Base-by-base conservation (phyloP, 164 flowering plant species). In the Aristolochia contorta region DNA sequence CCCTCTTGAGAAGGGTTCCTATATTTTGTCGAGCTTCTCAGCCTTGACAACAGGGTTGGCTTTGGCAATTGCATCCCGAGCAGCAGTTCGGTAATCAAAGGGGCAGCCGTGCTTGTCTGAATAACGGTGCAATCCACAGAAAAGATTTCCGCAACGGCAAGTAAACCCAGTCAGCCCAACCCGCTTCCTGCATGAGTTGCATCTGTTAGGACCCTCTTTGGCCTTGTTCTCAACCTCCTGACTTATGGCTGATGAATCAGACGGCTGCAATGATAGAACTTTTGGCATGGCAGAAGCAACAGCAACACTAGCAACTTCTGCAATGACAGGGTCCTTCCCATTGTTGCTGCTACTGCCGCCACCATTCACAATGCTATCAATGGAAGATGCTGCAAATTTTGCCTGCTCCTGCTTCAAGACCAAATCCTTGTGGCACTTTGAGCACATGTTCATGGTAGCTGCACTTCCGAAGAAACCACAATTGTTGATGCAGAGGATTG, bases 381-480 rank as follows among this genome's bases (percentile, higher is more conserved):
- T 67, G 15, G 84, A 81, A 20, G 84, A 72, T 7, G 82, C 84
- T 2, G 81, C 82, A 54, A 81, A 74, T 58, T 77, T 68, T 53
- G 72, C 75, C 41, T 77, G 81, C 46, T 81, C 80, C 69, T 77
- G 75, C 71, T 79, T 81, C 59, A 72, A 47, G 16, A 75, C 60
- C 69, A 72, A 50, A 58, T 79, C 85, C 67, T 76, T 79, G 70
- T 81, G 78, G 66, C 85, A 81, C 61, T 77, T 81, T 62, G 85
- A 81, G 58, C 85, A 81, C 83, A 81, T 79, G 47, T 79, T 77
- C 83, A 74, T 77, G 24, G 85, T 81, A 41, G 83, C 78, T 18
- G 81, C 77, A 72, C 78, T 79, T 9, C 85, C 85, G 56, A 79
- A 81, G 74, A 81, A 81, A 33, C 83, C 85, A 58, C 81, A 81